Evolutionary conservation across 108 stramenopile genomes (phyloP).

Genomic region (Cyclostephanos invisitatus): DNA sequence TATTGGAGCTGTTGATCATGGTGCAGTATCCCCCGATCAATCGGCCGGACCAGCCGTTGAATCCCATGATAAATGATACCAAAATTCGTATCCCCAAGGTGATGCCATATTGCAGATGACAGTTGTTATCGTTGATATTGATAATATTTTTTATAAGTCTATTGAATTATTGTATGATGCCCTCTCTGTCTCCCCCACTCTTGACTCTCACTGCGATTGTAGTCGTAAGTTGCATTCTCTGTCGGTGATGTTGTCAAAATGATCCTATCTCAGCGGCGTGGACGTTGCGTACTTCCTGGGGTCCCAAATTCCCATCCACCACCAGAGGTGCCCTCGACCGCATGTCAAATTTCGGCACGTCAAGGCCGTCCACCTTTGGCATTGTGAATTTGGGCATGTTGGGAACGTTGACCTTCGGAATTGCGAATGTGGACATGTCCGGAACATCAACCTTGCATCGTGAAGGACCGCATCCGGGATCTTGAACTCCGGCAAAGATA

Average conservation of each 20-base stretch:
- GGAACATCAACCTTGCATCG: constrained; percentile 49
- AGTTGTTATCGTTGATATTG: too few species aligned
- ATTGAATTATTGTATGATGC: too few species aligned
- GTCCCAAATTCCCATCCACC: constrained; percentile 40
- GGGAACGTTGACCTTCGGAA: constrained; percentile 43
- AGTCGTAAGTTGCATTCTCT: too few species aligned
- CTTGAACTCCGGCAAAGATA: not conserved
- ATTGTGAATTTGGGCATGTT: constrained; percentile 51
- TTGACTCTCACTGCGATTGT: too few species aligned
- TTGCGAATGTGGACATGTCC: constrained; percentile 17
- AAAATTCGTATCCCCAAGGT: constrained; percentile 81
- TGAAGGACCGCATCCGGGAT: constrained; percentile 27
- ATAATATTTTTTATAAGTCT: too few species aligned
- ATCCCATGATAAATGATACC: constrained; percentile 81
- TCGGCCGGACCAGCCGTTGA: constrained; percentile 73
- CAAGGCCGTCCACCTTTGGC: constrained; percentile 50
- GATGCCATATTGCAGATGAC: constrained; percentile 69
- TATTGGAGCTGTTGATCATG: constrained; percentile 72
- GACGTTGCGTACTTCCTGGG: constrained; percentile 80
- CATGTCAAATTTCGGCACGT: constrained; percentile 41
- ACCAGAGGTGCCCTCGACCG: constrained; percentile 37
- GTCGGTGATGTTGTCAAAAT: too few species aligned
- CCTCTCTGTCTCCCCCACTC: too few species aligned
- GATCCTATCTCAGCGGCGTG: constrained; percentile 63
- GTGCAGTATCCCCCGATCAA: constrained; percentile 76